These are phyloP conservation scores for Limonium bicolor DNA, from an alignment of 148 eudicot genomes.

Conservation along the genomic window DNA sequence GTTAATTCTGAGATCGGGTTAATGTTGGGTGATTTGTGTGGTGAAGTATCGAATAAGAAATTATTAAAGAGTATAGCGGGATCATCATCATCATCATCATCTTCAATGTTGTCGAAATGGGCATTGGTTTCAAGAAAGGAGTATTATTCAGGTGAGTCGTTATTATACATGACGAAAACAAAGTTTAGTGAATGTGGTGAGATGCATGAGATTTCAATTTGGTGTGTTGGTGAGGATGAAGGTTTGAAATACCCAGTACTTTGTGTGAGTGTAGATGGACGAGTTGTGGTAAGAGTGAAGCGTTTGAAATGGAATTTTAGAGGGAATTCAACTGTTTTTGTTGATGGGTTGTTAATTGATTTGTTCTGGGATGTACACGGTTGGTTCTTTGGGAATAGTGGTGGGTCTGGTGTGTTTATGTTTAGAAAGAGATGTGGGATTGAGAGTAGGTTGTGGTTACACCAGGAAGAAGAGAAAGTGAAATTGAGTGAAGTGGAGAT, in stretches of 20 bases:
- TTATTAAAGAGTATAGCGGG: too few species aligned
- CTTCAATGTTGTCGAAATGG: conserved; percentile 16
- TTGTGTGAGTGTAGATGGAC: conserved; percentile 29
- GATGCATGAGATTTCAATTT: conserved; percentile 27
- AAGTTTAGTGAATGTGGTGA: conserved; percentile 20
- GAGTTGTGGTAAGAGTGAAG: conserved; percentile 33
- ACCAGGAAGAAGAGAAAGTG: conserved; percentile 20
- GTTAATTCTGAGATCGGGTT: conserved; percentile 20
- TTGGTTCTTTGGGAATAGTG: conserved; percentile 24
- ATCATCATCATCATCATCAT: too few species aligned
- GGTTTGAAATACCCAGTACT: conserved; percentile 25
- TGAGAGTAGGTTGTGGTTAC: conserved; percentile 36
- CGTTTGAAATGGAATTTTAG: conserved; percentile 49
- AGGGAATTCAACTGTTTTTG: conserved; percentile 37
- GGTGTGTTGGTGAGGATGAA: conserved; percentile 22
- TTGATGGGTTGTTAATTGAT: conserved; percentile 45
- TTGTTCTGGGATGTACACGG: conserved; percentile 53
- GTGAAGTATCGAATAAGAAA: conserved; percentile 6
- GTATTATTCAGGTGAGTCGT: conserved; percentile 26
- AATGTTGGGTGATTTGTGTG: conserved; percentile 11
- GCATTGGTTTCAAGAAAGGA: conserved; percentile 24
- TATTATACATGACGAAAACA: conserved; percentile 25
- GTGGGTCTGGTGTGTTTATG: conserved; percentile 38
- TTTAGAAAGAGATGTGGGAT: conserved; percentile 43
- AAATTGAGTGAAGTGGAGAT: background rate